A percentile compares a stretch with the other conserved stretches of the same genome.
phyloP scores from a whole-genome alignment of 2,329 filamentous ascomycete genomes.

The Alternaria metachromatica region DNA sequence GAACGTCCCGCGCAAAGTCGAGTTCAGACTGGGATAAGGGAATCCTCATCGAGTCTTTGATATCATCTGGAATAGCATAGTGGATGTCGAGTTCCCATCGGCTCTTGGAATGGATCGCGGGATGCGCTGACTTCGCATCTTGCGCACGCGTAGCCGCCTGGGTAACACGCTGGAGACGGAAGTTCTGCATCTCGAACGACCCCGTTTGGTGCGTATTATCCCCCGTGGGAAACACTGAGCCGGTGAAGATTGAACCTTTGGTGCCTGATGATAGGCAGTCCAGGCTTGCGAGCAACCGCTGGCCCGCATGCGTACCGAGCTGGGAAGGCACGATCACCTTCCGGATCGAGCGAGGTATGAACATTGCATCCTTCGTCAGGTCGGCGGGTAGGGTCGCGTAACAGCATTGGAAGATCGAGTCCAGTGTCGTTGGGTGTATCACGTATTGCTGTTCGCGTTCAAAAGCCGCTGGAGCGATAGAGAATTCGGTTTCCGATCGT shows the following conservation, averaged over 20 bases:
- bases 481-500: neutral
- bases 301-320: neutral
- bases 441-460: slow-evolving; percentile 2
- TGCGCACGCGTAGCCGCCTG: neutral
- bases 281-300: neutral
- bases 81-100: slow-evolving; percentile 4
- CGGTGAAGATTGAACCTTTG: neutral
- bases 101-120: slow-evolving; percentile 1
- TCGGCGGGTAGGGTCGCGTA: slow-evolving; percentile 7
- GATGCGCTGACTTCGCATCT: neutral
- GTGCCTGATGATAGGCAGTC: neutral
- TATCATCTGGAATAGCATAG: neutral
- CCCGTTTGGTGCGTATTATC: neutral
- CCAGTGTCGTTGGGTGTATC: slow-evolving; percentile 17
- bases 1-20: neutral
- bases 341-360: slow-evolving; percentile 18
- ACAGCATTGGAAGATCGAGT: slow-evolving; percentile 12
- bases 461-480: neutral
- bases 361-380: slow-evolving; percentile 2
- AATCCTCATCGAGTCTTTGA: neutral
- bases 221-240: neutral
- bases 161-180: neutral
- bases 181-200: neutral
- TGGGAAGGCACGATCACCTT: neutral
- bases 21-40: neutral